Evolutionary conservation across 2,329 filamentous ascomycete species (phyloP).

Genomic region (Tolypocladium inflatum): DNA sequence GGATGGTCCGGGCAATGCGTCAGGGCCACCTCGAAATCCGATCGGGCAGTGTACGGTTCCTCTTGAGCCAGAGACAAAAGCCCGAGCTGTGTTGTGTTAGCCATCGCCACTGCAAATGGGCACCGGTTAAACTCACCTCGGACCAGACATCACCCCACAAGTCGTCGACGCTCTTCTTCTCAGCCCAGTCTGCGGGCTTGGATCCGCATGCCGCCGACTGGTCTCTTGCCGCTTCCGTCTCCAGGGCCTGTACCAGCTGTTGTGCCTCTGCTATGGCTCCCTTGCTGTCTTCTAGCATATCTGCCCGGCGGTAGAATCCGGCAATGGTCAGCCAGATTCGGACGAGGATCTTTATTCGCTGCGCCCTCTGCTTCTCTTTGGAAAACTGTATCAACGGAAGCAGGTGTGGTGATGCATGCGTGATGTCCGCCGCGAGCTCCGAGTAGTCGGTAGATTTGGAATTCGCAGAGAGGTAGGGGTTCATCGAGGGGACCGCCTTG

Average conservation of each 20-base stretch:
- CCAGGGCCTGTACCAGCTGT: constrained; percentile 63
- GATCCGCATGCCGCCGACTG: constrained; percentile 53
- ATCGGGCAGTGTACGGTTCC: constrained; percentile 58
- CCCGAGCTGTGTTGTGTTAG: constrained; percentile 46
- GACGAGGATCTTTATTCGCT: constrained; percentile 48
- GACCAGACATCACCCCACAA: constrained; percentile 76
- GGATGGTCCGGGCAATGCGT: constrained; percentile 73
- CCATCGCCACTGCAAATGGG: neutral
- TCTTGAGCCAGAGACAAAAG: constrained; percentile 54
- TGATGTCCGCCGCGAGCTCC: constrained; percentile 28
- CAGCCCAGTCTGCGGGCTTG: constrained; percentile 63
- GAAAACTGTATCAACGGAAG: constrained; percentile 46
- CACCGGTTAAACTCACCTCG: constrained; percentile 50
- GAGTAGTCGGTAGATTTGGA: constrained; percentile 29
- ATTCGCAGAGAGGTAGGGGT: constrained; percentile 33
- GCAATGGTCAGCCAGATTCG: constrained; percentile 88
- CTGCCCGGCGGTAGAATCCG: constrained; percentile 75
- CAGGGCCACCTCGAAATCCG: constrained; percentile 74
- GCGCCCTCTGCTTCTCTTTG: constrained; percentile 40
- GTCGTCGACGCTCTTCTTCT: constrained; percentile 72
- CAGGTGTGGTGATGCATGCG: constrained; percentile 34
- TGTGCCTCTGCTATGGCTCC: constrained; percentile 75
- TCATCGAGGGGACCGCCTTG: constrained; percentile 33
- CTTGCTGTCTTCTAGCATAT: constrained; percentile 68
- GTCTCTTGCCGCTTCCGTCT: constrained; percentile 54